A percentile compares a stretch with the other conserved stretches of the same genome.
Conservation (phyloP, 2,329 filamentous ascomycete species). For the Kalmusia sp. region DNA sequence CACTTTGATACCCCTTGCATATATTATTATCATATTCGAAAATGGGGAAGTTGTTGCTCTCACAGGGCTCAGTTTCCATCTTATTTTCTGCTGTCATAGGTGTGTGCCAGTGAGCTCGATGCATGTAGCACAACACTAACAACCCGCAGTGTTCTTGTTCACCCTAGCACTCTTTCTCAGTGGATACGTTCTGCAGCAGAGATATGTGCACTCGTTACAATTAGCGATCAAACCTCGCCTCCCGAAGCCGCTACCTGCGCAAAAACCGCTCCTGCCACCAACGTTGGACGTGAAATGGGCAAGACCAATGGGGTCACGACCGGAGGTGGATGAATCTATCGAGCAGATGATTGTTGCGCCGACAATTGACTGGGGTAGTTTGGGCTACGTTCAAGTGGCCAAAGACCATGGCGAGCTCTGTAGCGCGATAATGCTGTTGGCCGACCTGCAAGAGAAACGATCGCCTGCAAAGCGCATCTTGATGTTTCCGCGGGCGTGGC, state of each 20-base stretch:
- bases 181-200: conserved; percentile 86
- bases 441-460: conserved; percentile 53
- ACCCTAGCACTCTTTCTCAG: conserved; percentile 85
- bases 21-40: conserved; percentile 6
- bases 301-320: conserved; percentile 35
- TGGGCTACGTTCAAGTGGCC: conserved; percentile 58
- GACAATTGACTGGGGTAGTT: conserved; percentile 52
- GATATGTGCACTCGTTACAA: conserved; percentile 80
- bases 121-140: conserved; percentile 16
- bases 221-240: conserved; percentile 68
- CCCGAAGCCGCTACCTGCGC: conserved; percentile 47
- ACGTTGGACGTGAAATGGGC: conserved; percentile 47
- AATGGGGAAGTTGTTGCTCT: conserved; percentile 64
- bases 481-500: conserved; percentile 52
- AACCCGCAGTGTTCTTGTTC: conserved; percentile 69
- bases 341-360: conserved; percentile 41
- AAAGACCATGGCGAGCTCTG: conserved; percentile 55
- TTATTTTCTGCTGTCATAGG: conserved; percentile 69
- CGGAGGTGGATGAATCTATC: conserved; percentile 37
- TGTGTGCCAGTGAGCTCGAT: conserved; percentile 49
- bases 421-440: conserved; percentile 58
- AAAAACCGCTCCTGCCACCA: conserved; percentile 41
- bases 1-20: conserved; percentile 24
- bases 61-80: conserved; percentile 74
- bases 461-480: conserved; percentile 55